Base-by-base conservation (phyloP, 352 stramenopile species). In the Phytophthora hybrid region DNA sequence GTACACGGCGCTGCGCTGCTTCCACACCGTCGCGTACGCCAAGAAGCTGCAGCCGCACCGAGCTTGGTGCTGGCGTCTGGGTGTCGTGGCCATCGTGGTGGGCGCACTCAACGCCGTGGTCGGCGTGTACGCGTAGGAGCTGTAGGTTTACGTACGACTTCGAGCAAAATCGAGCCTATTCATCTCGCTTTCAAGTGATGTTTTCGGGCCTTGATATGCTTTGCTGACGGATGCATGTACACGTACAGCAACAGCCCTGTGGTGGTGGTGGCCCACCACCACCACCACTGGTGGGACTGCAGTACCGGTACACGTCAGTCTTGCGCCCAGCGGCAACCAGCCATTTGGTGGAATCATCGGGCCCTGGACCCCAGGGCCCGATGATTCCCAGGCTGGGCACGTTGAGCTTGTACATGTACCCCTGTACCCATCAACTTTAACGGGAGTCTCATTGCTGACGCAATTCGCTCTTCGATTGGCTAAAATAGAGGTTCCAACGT, bases 11-110 rank as follows among this genome's bases (percentile, higher is more conserved):
- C 73, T 72, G 52, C 81, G 83, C 46, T 76, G 76, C 52, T 63
- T 71, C 44, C 80, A 88, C 76, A 91, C 83, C 32, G 55, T 81
- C 39, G 75, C 80, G 18, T 91, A 88, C 44, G 83, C 78, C 41
- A 77, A 87, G 37, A 64, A 60, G 19, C 69, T 85, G 64, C 79
- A 91, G 59, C 83, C 81, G 49, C 71, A 85, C 44, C 82, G 82
- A 29, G 59, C 71, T 13, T 77, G 71, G 71, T 77, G 75, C 63
- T 89, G 73, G 79, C 64, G 66, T 23, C 44, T 79, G 21, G 80
- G 73, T 19, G 69, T 82, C 71, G 64, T 88, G 21, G 77, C 75
- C 41, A 73, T 87, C 23, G 62, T 87, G 31, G 67, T 71, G 2
- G 69, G 72, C 26, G 82, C 75, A 11, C 31, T 87, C 67, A 89